phyloP scores from a whole-genome alignment of 2,329 filamentous ascomycete genomes.

The Colletotrichum endophyticum region DNA sequence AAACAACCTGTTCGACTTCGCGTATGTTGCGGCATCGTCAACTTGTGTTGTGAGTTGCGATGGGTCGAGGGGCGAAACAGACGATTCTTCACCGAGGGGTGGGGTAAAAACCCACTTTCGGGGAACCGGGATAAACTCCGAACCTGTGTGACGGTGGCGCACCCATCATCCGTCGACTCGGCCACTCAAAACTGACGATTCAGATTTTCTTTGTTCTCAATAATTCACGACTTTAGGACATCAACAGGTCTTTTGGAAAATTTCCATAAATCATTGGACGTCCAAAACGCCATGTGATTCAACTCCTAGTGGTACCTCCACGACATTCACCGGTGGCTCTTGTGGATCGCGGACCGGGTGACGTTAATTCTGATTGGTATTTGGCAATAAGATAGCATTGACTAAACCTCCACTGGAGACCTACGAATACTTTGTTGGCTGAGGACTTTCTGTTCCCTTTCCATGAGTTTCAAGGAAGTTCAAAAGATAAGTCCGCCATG shows the following conservation, averaged over 20 bases:
- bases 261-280: too few relatives aligned
- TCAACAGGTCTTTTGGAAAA: rapidly evolving
- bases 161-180: neutral
- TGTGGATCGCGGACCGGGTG: too few relatives aligned
- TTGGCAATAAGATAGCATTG: too few relatives aligned
- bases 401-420: too few relatives aligned
- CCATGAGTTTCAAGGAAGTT: rapidly evolving
- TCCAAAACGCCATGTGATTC: rapidly evolving
- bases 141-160: neutral
- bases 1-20: conserved; percentile 14
- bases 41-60: neutral
- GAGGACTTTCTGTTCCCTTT: too few relatives aligned
- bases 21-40: neutral
- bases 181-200: neutral
- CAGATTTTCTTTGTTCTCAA: neutral
- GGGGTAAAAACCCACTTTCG: neutral
- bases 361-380: too few relatives aligned
- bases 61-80: neutral
- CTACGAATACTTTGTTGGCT: too few relatives aligned
- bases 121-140: neutral
- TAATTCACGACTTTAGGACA: too few relatives aligned
- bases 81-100: neutral
- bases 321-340: too few relatives aligned
- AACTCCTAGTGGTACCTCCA: too few relatives aligned
- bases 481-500: too few relatives aligned